A percentile compares a stretch with the other conserved stretches of the same genome.
Conservation (phyloP, 176 grass and related monocot genomes). For the Carex parvula region DNA sequence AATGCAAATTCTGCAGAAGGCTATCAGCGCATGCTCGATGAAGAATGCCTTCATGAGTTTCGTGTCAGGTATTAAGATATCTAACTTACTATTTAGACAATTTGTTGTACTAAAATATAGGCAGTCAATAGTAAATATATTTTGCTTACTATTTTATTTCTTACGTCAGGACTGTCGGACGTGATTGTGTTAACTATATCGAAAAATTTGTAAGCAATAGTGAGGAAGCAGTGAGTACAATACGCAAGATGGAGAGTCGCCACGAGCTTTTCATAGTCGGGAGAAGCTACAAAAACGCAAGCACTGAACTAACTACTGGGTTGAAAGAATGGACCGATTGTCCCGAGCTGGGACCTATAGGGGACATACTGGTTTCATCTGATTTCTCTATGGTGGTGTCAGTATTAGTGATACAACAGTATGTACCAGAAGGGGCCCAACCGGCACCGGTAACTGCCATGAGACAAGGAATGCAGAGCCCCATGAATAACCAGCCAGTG, state of each 20-base stretch:
- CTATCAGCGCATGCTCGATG: slow-evolving; percentile 47
- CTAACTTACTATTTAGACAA: not conserved
- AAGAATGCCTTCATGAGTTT: slow-evolving; percentile 75
- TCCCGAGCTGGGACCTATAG: slow-evolving; percentile 82
- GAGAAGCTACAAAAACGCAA: slow-evolving; percentile 40
- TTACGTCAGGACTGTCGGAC: slow-evolving; percentile 24
- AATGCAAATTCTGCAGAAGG: slow-evolving; percentile 27
- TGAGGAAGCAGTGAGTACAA: slow-evolving; percentile 64
- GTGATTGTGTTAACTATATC: slow-evolving; percentile 37
- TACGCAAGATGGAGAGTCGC: slow-evolving; percentile 44
- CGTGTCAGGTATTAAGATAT: slow-evolving; percentile 23
- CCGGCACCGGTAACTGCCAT: not conserved
- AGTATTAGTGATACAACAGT: slow-evolving; percentile 76
- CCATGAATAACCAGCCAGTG: slow-evolving; percentile 25
- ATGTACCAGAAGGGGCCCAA: slow-evolving; percentile 33
- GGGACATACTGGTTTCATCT: slow-evolving; percentile 75
- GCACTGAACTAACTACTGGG: slow-evolving; percentile 45
- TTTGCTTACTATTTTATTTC: not conserved
- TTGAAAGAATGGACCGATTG: slow-evolving; percentile 73
- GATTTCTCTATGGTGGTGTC: slow-evolving; percentile 66
- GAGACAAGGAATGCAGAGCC: not conserved
- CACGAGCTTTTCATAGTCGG: slow-evolving; percentile 80
- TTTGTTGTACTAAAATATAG: not conserved
- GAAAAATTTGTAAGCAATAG: slow-evolving; percentile 43
- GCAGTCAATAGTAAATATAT: not conserved